phyloP scores from a whole-genome alignment of 148 eudicot species.

The Drosera capensis region DNA sequence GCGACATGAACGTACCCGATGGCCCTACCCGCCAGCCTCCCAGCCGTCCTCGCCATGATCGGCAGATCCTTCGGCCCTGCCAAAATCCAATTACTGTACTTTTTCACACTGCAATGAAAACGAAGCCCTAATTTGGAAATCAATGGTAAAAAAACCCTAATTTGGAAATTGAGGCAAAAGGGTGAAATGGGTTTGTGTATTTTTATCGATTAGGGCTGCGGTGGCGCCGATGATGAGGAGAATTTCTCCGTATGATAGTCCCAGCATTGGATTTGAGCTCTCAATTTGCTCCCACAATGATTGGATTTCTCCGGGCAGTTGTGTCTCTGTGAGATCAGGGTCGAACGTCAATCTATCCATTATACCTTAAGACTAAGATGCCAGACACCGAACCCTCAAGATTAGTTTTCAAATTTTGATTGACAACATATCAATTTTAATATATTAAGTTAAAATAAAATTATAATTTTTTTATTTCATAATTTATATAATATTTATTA shows the following conservation, averaged over 20 bases:
- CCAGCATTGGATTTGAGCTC: too few species aligned
- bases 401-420: too few species aligned
- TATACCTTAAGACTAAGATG: too few species aligned
- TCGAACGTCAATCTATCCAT: too few species aligned
- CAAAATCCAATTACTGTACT: neutral
- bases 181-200: neutral
- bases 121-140: neutral
- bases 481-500: too few species aligned
- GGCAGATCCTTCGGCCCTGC: constrained; percentile 86
- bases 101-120: too few species aligned
- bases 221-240: constrained; percentile 34
- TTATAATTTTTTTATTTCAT: too few species aligned
- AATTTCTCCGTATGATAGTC: constrained; percentile 38
- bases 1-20: constrained; percentile 86
- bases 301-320: too few species aligned
- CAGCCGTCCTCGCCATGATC: constrained; percentile 55
- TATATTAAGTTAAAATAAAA: too few species aligned
- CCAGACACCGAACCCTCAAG: too few species aligned
- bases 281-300: too few species aligned
- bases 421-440: too few species aligned
- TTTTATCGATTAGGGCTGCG: constrained; percentile 33
- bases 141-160: neutral
- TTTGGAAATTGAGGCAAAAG: neutral
- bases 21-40: constrained; percentile 74
- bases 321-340: constrained; percentile 1